Conservation (phyloP, 2,329 filamentous ascomycete genomes). For the Chaetomiaceae sp. region DNA sequence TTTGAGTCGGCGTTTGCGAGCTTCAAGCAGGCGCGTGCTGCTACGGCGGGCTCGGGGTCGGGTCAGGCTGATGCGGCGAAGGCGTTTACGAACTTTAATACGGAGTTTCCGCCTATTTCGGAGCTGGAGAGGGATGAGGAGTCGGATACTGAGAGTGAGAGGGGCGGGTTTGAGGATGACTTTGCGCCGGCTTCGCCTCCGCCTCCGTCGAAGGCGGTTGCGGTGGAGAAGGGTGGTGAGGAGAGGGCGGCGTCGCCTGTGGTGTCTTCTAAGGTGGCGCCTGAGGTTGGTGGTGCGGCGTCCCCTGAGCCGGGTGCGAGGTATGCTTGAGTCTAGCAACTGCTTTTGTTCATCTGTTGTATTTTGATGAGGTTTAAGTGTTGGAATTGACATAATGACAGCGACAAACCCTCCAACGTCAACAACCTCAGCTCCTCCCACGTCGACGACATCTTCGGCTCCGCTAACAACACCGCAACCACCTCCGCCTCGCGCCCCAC, state of each 20-base stretch:
- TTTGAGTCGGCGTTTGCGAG: constrained; percentile 83
- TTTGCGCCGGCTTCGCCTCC: constrained; percentile 66
- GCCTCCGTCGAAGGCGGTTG: constrained; percentile 35
- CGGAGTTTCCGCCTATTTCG: constrained; percentile 91
- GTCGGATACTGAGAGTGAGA: constrained; percentile 74
- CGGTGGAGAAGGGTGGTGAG: constrained; percentile 25
- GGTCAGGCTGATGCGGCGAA: constrained; percentile 38
- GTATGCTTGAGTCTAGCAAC: constrained; percentile 15
- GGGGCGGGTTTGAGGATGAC: constrained; percentile 88
- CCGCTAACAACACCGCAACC: constrained; percentile 24
- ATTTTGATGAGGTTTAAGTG: not conserved
- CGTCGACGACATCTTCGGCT: constrained; percentile 42
- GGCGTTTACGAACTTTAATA: constrained; percentile 52
- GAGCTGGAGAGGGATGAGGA: constrained; percentile 78
- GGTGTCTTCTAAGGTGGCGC: constrained; percentile 22
- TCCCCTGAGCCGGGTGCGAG: constrained; percentile 21
- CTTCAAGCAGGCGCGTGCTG: constrained; percentile 51
- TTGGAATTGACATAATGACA: constrained; percentile 13
- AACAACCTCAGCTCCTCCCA: constrained; percentile 20
- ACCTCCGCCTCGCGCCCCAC: constrained; percentile 33
- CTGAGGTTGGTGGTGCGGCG: constrained; percentile 11
- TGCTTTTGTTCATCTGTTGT: constrained; percentile 7
- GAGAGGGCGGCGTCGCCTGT: constrained; percentile 27
- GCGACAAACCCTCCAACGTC: constrained; percentile 22
- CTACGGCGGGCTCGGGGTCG: constrained; percentile 21